A percentile compares a stretch with the other conserved stretches of the same genome.
Conservation (phyloP, 2,329 filamentous ascomycete species). For the Fusarium acutatum region DNA sequence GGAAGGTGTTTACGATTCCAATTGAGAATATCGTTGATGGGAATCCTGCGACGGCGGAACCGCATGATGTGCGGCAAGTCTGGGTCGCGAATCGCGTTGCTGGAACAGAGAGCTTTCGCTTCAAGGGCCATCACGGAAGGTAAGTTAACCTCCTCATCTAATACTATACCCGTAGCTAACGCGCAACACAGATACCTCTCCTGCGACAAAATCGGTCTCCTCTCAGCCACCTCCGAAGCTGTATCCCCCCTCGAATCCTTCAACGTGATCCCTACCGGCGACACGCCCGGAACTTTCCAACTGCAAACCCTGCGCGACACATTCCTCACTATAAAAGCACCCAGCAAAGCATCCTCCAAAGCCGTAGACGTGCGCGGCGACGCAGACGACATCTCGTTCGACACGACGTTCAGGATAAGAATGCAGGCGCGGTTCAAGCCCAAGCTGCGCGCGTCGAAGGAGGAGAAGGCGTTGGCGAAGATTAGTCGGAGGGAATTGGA, state of each 20-base stretch:
- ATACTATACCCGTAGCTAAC: neutral
- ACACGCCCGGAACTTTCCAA: slow-evolving; percentile 76
- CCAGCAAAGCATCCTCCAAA: slow-evolving; percentile 57
- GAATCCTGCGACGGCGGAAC: slow-evolving; percentile 85
- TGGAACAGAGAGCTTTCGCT: slow-evolving; percentile 81
- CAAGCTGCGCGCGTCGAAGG: slow-evolving; percentile 78
- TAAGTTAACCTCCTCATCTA: slow-evolving; percentile 48
- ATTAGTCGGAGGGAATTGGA: slow-evolving; percentile 88
- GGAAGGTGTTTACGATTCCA: slow-evolving; percentile 82
- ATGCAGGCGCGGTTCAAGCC: slow-evolving; percentile 98
- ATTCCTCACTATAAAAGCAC: slow-evolving; percentile 71
- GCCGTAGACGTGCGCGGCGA: slow-evolving; percentile 79
- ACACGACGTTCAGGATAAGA: slow-evolving; percentile 79
- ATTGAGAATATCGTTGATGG: slow-evolving; percentile 90
- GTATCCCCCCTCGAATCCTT: slow-evolving; percentile 87
- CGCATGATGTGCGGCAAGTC: slow-evolving; percentile 94
- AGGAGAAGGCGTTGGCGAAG: slow-evolving; percentile 84
- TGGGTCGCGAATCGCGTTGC: slow-evolving; percentile 89
- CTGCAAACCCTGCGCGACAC: slow-evolving; percentile 77
- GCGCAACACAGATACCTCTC: slow-evolving; percentile 75
- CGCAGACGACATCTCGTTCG: slow-evolving; percentile 71
- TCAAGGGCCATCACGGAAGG: slow-evolving; percentile 92
- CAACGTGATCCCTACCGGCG: slow-evolving; percentile 68
- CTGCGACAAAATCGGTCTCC: slow-evolving; percentile 82
- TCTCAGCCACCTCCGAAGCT: slow-evolving; percentile 81